These are phyloP conservation scores for Fremontodendron californicum DNA, from an alignment of 345 rosid genomes.

Conservation along the genomic window DNA sequence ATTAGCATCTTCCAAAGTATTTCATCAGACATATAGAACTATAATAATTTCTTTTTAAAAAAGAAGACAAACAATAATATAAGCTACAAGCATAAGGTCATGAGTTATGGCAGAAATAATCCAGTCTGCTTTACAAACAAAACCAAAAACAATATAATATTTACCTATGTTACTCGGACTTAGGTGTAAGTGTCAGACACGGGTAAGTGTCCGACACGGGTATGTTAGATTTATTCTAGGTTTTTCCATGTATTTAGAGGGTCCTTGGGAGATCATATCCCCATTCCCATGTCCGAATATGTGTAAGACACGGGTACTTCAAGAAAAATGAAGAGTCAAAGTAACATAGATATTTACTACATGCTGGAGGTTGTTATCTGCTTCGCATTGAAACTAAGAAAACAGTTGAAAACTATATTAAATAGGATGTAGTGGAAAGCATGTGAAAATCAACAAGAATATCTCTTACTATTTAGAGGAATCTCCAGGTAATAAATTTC, in stretches of 20 bases:
- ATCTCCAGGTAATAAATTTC: background rate
- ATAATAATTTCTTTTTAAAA: background rate
- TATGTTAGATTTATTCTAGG: too few species aligned
- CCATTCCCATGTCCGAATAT: too few species aligned
- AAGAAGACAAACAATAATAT: background rate
- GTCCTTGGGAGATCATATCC: too few species aligned
- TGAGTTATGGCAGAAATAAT: background rate
- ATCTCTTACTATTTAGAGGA: background rate
- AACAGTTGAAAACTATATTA: background rate
- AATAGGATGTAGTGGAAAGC: background rate
- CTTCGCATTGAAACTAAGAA: background rate
- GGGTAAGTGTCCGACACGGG: too few species aligned
- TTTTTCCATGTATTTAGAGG: too few species aligned
- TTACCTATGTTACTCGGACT: too few species aligned
- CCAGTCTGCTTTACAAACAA: background rate
- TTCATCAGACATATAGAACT: background rate
- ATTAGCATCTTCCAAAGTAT: background rate
- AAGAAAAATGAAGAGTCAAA: too few species aligned
- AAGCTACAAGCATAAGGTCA: background rate
- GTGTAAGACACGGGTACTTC: too few species aligned
- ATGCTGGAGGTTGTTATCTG: background rate
- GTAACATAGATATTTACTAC: background rate
- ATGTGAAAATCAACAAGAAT: background rate
- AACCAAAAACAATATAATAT: background rate
- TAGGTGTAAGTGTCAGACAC: too few species aligned